Percentiles rank a stretch among this genome's conserved stretches.
phyloP scores from a whole-genome alignment of 257 asterid genomes.

The Solanum pennellii region DNA sequence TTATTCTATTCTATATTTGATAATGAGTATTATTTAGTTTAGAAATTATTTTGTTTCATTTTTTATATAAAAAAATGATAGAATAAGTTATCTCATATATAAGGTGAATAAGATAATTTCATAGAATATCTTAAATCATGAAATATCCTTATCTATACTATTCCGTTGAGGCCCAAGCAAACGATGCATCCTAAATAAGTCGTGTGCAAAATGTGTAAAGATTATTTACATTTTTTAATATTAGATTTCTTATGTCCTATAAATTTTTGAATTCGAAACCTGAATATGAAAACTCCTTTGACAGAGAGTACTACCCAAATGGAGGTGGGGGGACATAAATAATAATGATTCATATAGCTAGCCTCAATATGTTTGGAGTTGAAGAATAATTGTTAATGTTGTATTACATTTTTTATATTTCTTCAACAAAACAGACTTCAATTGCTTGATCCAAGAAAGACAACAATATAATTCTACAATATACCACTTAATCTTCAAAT shows the following conservation, averaged over 20 bases:
- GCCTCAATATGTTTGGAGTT: neutral
- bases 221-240: neutral
- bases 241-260: neutral
- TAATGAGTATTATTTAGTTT: too few relatives aligned
- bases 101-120: too few relatives aligned
- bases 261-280: too few relatives aligned
- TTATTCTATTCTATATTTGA: too few relatives aligned
- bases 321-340: neutral
- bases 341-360: neutral
- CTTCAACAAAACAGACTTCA: neutral
- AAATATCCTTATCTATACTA: too few relatives aligned
- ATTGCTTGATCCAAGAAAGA: neutral
- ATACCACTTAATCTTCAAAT: neutral
- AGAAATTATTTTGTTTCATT: rapidly evolving
- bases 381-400: neutral
- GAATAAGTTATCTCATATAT: too few relatives aligned
- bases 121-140: too few relatives aligned
- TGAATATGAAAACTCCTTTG: too few relatives aligned
- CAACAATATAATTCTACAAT: neutral
- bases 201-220: neutral
- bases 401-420: neutral
- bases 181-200: neutral
- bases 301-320: too few relatives aligned
- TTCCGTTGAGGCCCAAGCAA: rapidly evolving
- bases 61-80: too few relatives aligned